A percentile compares a stretch with the other conserved stretches of the same genome.
Evolutionary conservation across 163 green algal species (phyloP).

Genomic region (Scenedesmus sp.): DNA sequence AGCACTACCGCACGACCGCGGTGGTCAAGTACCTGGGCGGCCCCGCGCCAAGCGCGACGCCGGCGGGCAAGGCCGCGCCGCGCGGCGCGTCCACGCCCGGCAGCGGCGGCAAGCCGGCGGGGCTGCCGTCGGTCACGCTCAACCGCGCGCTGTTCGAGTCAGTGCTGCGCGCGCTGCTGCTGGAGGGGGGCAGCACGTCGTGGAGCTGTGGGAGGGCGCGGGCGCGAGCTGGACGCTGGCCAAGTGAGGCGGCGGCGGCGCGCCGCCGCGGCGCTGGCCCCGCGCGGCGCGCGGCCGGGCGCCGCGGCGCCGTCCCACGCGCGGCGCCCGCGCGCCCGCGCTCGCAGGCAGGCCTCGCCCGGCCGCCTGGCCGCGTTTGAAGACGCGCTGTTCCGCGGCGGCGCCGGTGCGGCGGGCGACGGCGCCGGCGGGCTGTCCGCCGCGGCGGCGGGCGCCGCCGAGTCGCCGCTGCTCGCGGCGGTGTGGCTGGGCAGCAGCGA

Average conservation of each 20-base stretch:
- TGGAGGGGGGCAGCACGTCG: constrained; percentile 76
- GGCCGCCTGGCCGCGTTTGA: constrained; percentile 85
- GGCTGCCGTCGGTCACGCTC: constrained; percentile 75
- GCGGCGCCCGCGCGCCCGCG: too few species aligned
- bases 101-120: constrained; percentile 2
- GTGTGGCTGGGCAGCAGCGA: constrained; percentile 55
- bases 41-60: constrained; percentile 3
- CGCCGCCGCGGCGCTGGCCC: too few species aligned
- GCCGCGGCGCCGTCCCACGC: too few species aligned
- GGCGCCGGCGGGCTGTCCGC: constrained; percentile 42
- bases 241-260: constrained; percentile 53
- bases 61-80: too few species aligned
- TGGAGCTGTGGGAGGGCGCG: constrained; percentile 89
- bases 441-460: constrained; percentile 28
- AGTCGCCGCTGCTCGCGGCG: constrained; percentile 72
- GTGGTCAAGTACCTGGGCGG: constrained; percentile 67
- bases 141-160: constrained; percentile 83
- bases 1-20: constrained; percentile 87
- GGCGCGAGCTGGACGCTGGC: constrained; percentile 77
- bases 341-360: constrained; percentile 67
- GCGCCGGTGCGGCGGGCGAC: constrained; percentile 42
- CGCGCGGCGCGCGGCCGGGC: too few species aligned
- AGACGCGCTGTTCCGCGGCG: constrained; percentile 79
- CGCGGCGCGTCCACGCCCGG: neutral
- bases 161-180: constrained; percentile 81